A percentile compares a stretch with the other conserved stretches of the same genome.
These are phyloP conservation scores for Casuarina cunninghamiana DNA, from an alignment of 306 rosid genomes.

Conservation along the genomic window DNA sequence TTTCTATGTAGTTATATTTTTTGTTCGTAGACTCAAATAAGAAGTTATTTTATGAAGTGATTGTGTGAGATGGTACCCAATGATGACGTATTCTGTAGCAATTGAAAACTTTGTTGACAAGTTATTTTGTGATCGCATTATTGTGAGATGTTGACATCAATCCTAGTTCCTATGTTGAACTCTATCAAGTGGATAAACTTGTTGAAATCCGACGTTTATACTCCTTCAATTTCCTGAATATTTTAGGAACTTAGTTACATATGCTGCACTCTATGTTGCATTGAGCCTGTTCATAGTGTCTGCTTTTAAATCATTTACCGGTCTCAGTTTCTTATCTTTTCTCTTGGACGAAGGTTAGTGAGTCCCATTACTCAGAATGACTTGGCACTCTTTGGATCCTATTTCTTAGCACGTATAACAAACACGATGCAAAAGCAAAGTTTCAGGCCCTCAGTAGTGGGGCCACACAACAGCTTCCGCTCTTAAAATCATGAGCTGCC, in stretches of 20 bases:
- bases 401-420: not conserved
- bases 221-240: too few species aligned
- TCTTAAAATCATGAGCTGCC: not conserved
- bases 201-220: too few species aligned
- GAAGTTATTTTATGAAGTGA: not conserved
- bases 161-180: not conserved
- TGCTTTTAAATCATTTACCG: not conserved
- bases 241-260: too few species aligned
- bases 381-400: not conserved
- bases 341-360: not conserved
- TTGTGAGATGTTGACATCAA: not conserved
- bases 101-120: not conserved
- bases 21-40: not conserved
- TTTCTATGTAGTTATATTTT: not conserved
- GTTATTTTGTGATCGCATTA: not conserved
- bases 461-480: not conserved
- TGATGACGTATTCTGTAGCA: not conserved
- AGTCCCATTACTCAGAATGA: not conserved
- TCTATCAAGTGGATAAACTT: too few species aligned
- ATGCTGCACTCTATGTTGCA: too few species aligned
- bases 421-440: not conserved
- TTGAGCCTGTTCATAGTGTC: not conserved
- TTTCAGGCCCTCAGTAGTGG: not conserved
- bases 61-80: not conserved
- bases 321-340: not conserved